Conservation (phyloP, 2,329 filamentous ascomycete genomes). For the Daldinia sp. region DNA sequence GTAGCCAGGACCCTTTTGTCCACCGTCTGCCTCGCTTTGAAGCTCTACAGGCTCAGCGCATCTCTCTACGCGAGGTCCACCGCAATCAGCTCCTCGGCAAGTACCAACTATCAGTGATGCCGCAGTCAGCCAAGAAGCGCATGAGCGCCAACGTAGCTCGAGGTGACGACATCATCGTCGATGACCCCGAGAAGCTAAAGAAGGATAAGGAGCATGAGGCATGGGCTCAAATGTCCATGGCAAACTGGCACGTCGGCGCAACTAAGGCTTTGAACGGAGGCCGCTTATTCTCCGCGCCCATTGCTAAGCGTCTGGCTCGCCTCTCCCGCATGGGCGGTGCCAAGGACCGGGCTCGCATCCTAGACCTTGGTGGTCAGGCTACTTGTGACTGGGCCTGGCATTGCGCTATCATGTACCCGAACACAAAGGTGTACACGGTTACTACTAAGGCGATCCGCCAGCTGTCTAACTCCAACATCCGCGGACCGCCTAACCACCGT, state of each 20-base stretch:
- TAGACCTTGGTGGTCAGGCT: slow-evolving; percentile 88
- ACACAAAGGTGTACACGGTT: slow-evolving; percentile 88
- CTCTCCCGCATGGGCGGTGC: slow-evolving; percentile 64
- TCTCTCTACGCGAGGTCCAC: slow-evolving; percentile 79
- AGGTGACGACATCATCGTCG: slow-evolving; percentile 72
- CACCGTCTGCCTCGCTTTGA: slow-evolving; percentile 89
- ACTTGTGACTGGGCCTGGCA: slow-evolving; percentile 97
- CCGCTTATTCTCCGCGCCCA: slow-evolving; percentile 72
- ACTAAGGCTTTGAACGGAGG: slow-evolving; percentile 73
- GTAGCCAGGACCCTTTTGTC: slow-evolving; percentile 81
- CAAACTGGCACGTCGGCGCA: slow-evolving; percentile 72
- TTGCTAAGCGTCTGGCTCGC: slow-evolving; percentile 71
- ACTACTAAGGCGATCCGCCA: slow-evolving; percentile 79
- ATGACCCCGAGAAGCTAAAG: slow-evolving; percentile 72
- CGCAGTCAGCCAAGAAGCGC: slow-evolving; percentile 76
- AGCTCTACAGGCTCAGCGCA: slow-evolving; percentile 84
- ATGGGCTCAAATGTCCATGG: slow-evolving; percentile 74
- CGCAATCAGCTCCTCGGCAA: slow-evolving; percentile 86
- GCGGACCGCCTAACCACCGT: slow-evolving; percentile 88
- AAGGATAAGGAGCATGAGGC: slow-evolving; percentile 85
- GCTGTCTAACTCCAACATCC: slow-evolving; percentile 78
- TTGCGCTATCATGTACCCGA: slow-evolving; percentile 85
- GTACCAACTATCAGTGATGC: slow-evolving; percentile 79
- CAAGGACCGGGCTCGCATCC: slow-evolving; percentile 72
- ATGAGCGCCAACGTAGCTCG: slow-evolving; percentile 79